Percentiles rank a stretch among this genome's conserved stretches.
phyloP scores from a whole-genome alignment of 306 rosid genomes.

The Prunus mongolica region DNA sequence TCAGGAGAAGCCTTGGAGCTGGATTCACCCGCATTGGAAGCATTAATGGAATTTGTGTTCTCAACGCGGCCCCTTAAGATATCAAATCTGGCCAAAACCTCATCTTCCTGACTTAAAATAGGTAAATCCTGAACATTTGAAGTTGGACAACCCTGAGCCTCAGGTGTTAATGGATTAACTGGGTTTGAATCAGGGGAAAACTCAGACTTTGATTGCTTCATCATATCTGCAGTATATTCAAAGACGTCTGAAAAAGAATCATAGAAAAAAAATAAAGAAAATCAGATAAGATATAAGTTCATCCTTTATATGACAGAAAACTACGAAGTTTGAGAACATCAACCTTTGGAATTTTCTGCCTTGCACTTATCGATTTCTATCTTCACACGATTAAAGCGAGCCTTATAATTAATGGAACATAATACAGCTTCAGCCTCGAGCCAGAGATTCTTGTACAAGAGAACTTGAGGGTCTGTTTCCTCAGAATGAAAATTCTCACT shows the following conservation, averaged over 20 bases:
- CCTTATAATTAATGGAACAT: constrained; percentile 61
- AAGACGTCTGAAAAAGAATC: constrained; percentile 25
- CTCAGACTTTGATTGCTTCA: constrained; percentile 30
- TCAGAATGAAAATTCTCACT: constrained; percentile 59
- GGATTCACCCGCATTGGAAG: constrained; percentile 22
- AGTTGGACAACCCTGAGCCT: constrained; percentile 28
- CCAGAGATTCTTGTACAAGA: constrained; percentile 80
- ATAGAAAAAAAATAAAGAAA: constrained; percentile 11
- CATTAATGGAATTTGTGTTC: constrained; percentile 13
- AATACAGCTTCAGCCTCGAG: constrained; percentile 95
- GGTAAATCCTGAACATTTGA: constrained; percentile 25
- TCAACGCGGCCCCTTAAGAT: constrained; percentile 30
- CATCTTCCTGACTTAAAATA: constrained; percentile 25
- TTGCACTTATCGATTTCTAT: constrained; percentile 57
- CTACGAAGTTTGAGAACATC: neutral
- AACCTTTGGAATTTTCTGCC: constrained; percentile 50
- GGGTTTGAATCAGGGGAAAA: constrained; percentile 29
- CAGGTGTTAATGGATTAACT: constrained; percentile 28
- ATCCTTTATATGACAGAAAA: neutral
- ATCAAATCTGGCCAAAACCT: constrained; percentile 38
- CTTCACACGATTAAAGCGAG: constrained; percentile 69
- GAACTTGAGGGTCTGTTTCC: constrained; percentile 46
- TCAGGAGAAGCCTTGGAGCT: constrained; percentile 29
- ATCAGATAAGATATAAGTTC: neutral
- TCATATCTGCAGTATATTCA: constrained; percentile 33